Conservation (phyloP, 495 filamentous ascomycete genomes). For the Penicillium pancosmium region DNA sequence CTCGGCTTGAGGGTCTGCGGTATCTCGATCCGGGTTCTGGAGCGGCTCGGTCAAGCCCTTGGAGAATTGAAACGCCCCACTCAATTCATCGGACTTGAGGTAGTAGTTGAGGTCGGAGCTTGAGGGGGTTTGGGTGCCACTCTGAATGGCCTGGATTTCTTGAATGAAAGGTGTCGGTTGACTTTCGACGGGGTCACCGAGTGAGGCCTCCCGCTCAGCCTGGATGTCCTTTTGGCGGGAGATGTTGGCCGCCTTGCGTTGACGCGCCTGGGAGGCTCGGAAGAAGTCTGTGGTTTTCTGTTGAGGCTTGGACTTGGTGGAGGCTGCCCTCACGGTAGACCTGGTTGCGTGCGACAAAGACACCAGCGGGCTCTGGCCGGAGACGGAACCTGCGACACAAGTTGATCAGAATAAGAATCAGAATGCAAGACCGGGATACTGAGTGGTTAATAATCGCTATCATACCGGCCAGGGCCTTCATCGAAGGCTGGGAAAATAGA, state of each 20-base stretch:
- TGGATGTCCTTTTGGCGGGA: constrained; percentile 69
- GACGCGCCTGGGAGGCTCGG: constrained; percentile 65
- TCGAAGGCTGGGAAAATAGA: constrained; percentile 64
- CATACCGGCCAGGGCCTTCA: constrained; percentile 65
- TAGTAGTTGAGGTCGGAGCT: constrained; percentile 68
- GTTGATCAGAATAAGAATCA: not conserved
- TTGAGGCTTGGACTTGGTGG: constrained; percentile 37
- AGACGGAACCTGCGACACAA: constrained; percentile 32
- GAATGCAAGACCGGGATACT: constrained; percentile 7
- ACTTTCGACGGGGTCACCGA: constrained; percentile 80
- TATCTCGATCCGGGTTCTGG: constrained; percentile 32
- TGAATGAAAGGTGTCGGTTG: constrained; percentile 78
- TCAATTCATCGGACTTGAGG: constrained; percentile 65
- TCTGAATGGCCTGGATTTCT: constrained; percentile 64
- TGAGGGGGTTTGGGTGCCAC: constrained; percentile 32
- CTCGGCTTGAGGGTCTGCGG: constrained; percentile 48
- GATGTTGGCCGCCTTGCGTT: constrained; percentile 79
- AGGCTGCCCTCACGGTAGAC: constrained; percentile 41
- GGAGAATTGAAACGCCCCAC: constrained; percentile 63
- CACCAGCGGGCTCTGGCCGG: constrained; percentile 34
- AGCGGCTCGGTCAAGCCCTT: constrained; percentile 62
- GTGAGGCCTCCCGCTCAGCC: constrained; percentile 56
- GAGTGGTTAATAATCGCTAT: not conserved
- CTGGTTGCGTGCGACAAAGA: constrained; percentile 36
- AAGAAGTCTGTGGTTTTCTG: constrained; percentile 44